Conservation (phyloP, 192 early-diverging fungal genomes). For the Backusella sp. region DNA sequence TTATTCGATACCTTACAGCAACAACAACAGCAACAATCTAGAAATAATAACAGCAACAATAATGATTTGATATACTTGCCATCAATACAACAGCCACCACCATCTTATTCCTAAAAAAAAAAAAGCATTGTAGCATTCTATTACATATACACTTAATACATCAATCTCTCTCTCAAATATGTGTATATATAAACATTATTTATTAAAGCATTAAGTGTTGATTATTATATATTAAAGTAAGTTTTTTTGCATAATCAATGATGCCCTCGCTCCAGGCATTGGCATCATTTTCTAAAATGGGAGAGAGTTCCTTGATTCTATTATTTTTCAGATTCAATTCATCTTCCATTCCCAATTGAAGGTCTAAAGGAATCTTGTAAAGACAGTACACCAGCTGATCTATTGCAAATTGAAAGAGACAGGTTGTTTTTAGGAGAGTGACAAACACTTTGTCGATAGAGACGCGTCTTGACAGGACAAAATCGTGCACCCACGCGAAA, state of each 20-base stretch:
- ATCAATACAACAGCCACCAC: conserved; percentile 3
- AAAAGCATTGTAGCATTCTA: background rate
- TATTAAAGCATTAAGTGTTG: background rate
- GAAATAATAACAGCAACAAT: background rate
- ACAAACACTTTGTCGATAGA: background rate
- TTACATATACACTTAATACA: background rate
- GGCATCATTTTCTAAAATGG: background rate
- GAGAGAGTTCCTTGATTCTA: background rate
- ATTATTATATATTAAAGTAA: background rate
- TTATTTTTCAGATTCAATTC: conserved; percentile 32
- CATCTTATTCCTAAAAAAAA: conserved; percentile 1
- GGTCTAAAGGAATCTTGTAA: conserved; percentile 44
- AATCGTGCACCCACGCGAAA: background rate
- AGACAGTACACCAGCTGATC: conserved; percentile 52
- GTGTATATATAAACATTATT: background rate
- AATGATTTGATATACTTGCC: background rate
- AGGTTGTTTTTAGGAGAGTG: conserved; percentile 23
- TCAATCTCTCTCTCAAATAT: background rate
- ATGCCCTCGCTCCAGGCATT: background rate
- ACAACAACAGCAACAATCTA: background rate
- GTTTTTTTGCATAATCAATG: background rate
- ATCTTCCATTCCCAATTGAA: conserved; percentile 45
- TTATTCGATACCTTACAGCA: conserved; percentile 7
- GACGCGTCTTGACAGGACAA: background rate
- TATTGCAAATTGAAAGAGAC: conserved; percentile 48